phyloP scores from a whole-genome alignment of 768 basidiomycete species.

The Gyrodon lividus region DNA sequence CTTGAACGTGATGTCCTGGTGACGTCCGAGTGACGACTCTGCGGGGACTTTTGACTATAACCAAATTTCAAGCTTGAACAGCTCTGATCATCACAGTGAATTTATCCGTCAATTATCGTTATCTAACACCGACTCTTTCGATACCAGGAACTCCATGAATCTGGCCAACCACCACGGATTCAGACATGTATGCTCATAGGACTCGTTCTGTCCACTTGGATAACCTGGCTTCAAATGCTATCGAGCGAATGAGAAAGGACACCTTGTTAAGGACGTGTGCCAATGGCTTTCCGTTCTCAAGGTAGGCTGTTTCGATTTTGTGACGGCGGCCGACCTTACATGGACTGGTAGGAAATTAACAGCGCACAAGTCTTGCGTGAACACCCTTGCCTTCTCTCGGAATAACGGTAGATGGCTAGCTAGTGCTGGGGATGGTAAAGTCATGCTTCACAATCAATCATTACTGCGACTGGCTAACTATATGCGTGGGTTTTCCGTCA shows the following conservation, averaged over 20 bases:
- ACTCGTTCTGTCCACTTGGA: constrained; percentile 19
- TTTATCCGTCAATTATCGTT: not conserved
- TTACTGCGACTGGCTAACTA: constrained; percentile 9
- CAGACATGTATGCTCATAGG: constrained; percentile 12
- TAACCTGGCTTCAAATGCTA: constrained; percentile 23
- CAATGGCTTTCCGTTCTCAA: constrained; percentile 35
- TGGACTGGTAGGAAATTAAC: constrained; percentile 28
- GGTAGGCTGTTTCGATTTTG: constrained; percentile 15
- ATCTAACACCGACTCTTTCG: not conserved
- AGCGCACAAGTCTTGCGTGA: constrained; percentile 63
- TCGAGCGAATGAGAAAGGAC: constrained; percentile 20
- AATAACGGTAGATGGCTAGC: constrained; percentile 60
- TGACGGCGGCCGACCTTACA: constrained; percentile 4
- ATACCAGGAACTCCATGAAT: constrained; percentile 5
- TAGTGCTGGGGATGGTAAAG: constrained; percentile 68
- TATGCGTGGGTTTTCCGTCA: constrained; percentile 8
- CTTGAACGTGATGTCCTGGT: not conserved
- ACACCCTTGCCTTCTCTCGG: constrained; percentile 61
- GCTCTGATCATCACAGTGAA: not conserved
- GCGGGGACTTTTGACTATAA: not conserved
- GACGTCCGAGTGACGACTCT: constrained; percentile 8
- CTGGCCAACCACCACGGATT: not conserved
- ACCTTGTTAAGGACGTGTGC: constrained; percentile 20
- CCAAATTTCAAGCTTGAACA: not conserved
- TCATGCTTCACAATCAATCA: constrained; percentile 4